These are phyloP conservation scores for sorghum (Sorghum bicolor) DNA, from an alignment of 176 grass and related monocot species.

Conservation along the genomic window Sorghum_bicolor_NCBIv3 NC_012871.2:2776501-2777000, in stretches of 20 bases:
- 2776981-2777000: not conserved
- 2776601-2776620: slow-evolving; percentile 71
- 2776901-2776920: not conserved
- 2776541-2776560: slow-evolving; percentile 46
- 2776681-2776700: slow-evolving; percentile 89
- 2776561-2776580: slow-evolving; percentile 69
- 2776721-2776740: slow-evolving; percentile 45
- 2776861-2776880: slow-evolving; percentile 20
- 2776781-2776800: not conserved
- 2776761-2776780: not conserved
- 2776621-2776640: slow-evolving; percentile 90
- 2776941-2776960: not conserved
- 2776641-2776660: slow-evolving; percentile 79
- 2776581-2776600: slow-evolving; percentile 86
- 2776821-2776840: slow-evolving; percentile 18
- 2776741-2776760: slow-evolving; percentile 34
- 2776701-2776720: slow-evolving; percentile 62
- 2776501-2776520: slow-evolving; percentile 63
- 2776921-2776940: not conserved
- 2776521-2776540: slow-evolving; percentile 83
- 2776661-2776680: slow-evolving; percentile 83
- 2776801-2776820: not conserved
- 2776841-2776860: slow-evolving; percentile 17
- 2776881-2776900: not conserved
- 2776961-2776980: not conserved